A percentile compares a stretch with the other conserved stretches of the same genome.
Evolutionary conservation across 495 filamentous ascomycete species (phyloP).

Genomic region (Astrothelium subdiscretum): DNA sequence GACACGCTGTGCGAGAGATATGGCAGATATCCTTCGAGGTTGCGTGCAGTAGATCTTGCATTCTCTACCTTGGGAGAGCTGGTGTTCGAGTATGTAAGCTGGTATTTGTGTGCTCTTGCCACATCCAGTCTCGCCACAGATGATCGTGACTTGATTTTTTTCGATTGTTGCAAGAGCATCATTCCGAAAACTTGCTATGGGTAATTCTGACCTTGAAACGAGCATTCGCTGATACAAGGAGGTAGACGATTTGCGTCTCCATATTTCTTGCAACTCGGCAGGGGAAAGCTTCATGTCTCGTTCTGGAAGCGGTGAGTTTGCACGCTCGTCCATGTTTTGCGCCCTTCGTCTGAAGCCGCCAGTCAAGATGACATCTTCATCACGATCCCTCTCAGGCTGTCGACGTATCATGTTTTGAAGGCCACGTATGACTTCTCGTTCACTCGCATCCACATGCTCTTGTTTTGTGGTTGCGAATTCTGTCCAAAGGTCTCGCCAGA

Average conservation of each 20-base stretch:
- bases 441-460: slow-evolving; percentile 51
- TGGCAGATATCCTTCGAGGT: slow-evolving; percentile 90
- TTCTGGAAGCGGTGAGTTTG: slow-evolving; percentile 8
- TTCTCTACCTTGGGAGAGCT: slow-evolving; percentile 61
- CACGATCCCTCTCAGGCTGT: slow-evolving; percentile 41
- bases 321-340: slow-evolving; percentile 29
- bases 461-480: slow-evolving; percentile 63
- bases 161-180: slow-evolving; percentile 64
- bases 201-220: slow-evolving; percentile 54
- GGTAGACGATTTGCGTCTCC: slow-evolving; percentile 55
- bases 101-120: slow-evolving; percentile 97
- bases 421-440: slow-evolving; percentile 52
- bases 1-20: slow-evolving; percentile 81
- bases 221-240: slow-evolving; percentile 50
- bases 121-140: slow-evolving; percentile 92
- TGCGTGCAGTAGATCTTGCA: slow-evolving; percentile 95
- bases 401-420: slow-evolving; percentile 50
- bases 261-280: slow-evolving; percentile 49
- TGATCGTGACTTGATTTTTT: slow-evolving; percentile 67
- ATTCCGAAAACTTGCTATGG: slow-evolving; percentile 77
- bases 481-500: slow-evolving; percentile 77
- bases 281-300: slow-evolving; percentile 15
- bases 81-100: slow-evolving; percentile 79
- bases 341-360: slow-evolving; percentile 54
- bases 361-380: slow-evolving; percentile 61